Conservation (phyloP, 352 stramenopile species). For the Phytophthora nicotianae region DNA sequence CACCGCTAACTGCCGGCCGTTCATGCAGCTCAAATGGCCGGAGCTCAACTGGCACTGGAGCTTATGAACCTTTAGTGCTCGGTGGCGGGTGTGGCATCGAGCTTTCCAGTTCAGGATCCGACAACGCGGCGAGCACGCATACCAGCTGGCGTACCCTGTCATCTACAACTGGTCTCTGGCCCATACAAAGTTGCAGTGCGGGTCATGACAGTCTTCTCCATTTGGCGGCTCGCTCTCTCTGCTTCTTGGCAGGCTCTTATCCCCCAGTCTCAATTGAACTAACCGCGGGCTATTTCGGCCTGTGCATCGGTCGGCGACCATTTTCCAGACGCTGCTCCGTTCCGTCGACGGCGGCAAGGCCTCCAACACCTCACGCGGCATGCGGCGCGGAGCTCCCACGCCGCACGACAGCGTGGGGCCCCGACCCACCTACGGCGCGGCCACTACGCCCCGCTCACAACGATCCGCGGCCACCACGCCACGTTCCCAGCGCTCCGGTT, state of each 20-base stretch:
- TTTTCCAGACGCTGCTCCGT: conserved; percentile 29
- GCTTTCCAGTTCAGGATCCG: conserved; percentile 15
- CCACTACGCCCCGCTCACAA: conserved; percentile 25
- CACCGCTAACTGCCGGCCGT: neutral
- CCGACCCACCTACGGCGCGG: conserved; percentile 28
- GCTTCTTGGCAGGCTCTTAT: conserved; percentile 19
- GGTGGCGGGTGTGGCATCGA: conserved; percentile 8
- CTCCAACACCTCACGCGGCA: conserved; percentile 26
- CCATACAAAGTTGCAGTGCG: conserved; percentile 17
- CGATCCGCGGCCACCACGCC: conserved; percentile 22
- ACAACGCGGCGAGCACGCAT: conserved; percentile 11
- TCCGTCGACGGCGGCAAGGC: conserved; percentile 22
- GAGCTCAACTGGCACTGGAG: conserved; percentile 12
- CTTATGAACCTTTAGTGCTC: neutral
- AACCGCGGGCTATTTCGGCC: conserved; percentile 15
- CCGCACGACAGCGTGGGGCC: conserved; percentile 23
- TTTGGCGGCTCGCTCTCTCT: conserved; percentile 23
- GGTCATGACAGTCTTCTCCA: conserved; percentile 16
- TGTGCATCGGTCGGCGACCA: conserved; percentile 10
- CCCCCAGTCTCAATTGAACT: conserved; percentile 26
- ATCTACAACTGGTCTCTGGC: conserved; percentile 24
- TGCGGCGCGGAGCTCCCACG: conserved; percentile 37
- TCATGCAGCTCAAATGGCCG: conserved; percentile 9
- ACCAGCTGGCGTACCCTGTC: conserved; percentile 25
- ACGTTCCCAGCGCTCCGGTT: conserved; percentile 29